Evolutionary conservation across 2,329 filamentous ascomycete species (phyloP), one percentile per base, ranked within the genome.

Genomic region (Bipolaris bicolor): DNA sequence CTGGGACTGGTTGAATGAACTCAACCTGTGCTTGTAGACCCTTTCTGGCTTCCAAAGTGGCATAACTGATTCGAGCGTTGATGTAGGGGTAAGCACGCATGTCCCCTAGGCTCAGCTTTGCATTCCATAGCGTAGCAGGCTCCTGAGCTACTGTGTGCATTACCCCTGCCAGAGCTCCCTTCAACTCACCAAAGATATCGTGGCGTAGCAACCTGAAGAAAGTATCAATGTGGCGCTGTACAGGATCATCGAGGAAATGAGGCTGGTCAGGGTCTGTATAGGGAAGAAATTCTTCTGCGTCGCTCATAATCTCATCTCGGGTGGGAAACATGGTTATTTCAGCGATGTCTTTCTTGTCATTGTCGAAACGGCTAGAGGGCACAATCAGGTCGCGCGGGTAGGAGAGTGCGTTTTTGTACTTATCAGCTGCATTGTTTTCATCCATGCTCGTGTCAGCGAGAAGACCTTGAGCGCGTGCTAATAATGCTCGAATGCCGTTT

Each of bases 241-340:
- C 51, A 31, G 56, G 49, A 34, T 68, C 55, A 1, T 39, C 47
- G 13, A 76, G 62, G 37, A 67, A 69, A 34, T 76, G 70, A 5
- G 60, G 65, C 29, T 74, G 64, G 18, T 70, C 60, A 0, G 58
- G 60, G 43, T 76, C 69, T 1, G 65, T 70, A 1, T 60, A 64
- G 0, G 75, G 75, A 0, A 78, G 54, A 29, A 69, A 75, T 9
- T 76, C 71, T 29, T 82, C 50, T 69, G 65, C 3, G 73, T 80
- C 45, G 76, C 80, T 67, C 51, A 67, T 44, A 2, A 76, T 70
- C 48, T 77, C 74, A 13, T 67, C 62, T 2, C 55, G 59, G 1
- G 72, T 75, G 0, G 75, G 74, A 4, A 77, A 70, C 5, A 76
- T 68, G 4, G 55, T 24, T n/a, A 77, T 68, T 0, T 71, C 36